Percentiles rank a stretch among this genome's conserved stretches.
These are phyloP conservation scores for Ilyonectria robusta DNA, from an alignment of 2,329 filamentous ascomycete species.

Conservation along the genomic window DNA sequence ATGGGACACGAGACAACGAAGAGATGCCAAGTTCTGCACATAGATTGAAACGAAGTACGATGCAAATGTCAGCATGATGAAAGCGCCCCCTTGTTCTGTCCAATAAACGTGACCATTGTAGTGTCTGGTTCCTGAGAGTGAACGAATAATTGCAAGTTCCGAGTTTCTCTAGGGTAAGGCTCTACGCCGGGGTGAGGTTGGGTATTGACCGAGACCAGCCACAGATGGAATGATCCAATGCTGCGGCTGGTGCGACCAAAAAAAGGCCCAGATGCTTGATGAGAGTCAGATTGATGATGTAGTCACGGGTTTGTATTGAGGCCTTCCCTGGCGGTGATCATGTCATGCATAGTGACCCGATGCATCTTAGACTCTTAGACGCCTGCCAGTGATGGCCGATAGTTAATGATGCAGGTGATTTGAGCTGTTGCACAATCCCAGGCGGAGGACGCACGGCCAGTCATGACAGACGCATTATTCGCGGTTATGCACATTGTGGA, in stretches of 20 bases:
- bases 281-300: background rate
- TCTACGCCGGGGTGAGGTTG: background rate
- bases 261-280: background rate
- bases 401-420: background rate
- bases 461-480: background rate
- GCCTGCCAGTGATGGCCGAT: background rate
- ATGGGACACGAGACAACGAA: constrained; percentile 19
- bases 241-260: background rate
- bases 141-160: background rate
- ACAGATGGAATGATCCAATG: background rate
- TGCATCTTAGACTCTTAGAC: background rate
- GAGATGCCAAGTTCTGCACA: constrained; percentile 1
- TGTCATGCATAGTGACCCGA: constrained; percentile 10
- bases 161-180: background rate
- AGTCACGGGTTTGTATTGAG: constrained; percentile 10
- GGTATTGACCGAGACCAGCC: background rate
- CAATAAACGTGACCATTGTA: too few relatives aligned
- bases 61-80: background rate
- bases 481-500: constrained; percentile 10
- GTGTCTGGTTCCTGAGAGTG: background rate
- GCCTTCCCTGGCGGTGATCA: constrained; percentile 4
- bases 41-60: background rate
- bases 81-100: background rate
- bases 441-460: background rate
- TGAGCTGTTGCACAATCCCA: background rate